Evolutionary conservation across 768 basidiomycete genomes (phyloP), one percentile per base, ranked within the genome.

Genomic region (Rubroboletus pulcherrimus): DNA sequence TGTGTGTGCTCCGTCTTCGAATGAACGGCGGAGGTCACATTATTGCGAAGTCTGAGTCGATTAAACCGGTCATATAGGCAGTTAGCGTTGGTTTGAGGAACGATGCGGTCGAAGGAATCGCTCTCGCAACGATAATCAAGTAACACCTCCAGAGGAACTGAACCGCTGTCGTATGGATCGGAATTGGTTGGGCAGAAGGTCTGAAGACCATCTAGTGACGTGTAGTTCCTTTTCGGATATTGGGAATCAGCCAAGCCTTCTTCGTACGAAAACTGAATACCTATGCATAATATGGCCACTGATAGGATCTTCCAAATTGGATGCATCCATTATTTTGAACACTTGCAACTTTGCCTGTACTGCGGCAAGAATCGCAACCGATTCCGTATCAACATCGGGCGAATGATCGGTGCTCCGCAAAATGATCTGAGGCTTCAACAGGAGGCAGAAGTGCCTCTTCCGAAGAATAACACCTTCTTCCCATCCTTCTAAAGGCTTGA

Each of bases 41-140:
- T 84, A 61, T 86, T 91, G 42, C 86, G 86, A 49, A 94, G 74
- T 35, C 95, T 86, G 9, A 97, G 79, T 40, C 88, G 86, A 72
- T 98, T 98, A 76, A 96, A 96, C 68, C 91, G 93, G 78, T 98
- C 95, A 67, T 94, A 93, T 45, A 86, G 88, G 57, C 96, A 83
- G 5, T 80, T 84, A 0, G 89, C 90, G 54, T 91, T 84, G 0
- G 94, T 92, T 70, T 92, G 90, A 3, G 92, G 89, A 7, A 98
- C 89, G 38, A 98, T 79, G 3, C 93, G 87, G 64, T 96, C 92
- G 69, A 96, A 96, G 47, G 84, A 84, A 46, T 78, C 77, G 57
- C 84, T 88, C 72, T 94, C 90, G 65, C 89, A 89, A 43, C 86
- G 82, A 49, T 86, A 79, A 72, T 98, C 93, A 53, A 96, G 83